Base-by-base conservation (phyloP, 768 basidiomycete species). In the Cyclocybe aegerita region DNA sequence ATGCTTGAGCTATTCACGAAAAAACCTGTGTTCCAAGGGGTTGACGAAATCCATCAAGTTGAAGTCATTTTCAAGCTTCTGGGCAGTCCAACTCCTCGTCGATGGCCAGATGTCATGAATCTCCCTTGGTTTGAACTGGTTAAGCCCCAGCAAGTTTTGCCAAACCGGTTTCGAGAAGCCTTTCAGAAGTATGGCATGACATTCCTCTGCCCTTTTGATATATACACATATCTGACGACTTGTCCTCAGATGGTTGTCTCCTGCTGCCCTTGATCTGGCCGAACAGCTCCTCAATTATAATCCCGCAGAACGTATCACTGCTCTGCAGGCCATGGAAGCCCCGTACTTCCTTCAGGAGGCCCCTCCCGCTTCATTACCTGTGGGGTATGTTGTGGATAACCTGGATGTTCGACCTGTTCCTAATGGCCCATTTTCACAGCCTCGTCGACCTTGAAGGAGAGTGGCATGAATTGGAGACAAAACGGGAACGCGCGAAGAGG, bases 41-140 rank as follows among this genome's bases (percentile, higher is more conserved):
- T 87, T 60, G 97, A 99, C 57, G 97, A 99, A 71, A 95, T 99
- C 37, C 88, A 95, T 59, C 97, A 99, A 65, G 80, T 99, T 7
- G 93, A 98, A 50, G 88, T 89, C 31, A 88, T 99, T 52, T 97
- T 93, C 73, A 85, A 81, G 59, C 79, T 95, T 36, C 79, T 97
- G 64, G 97, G 97, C 14, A 95, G 95, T 1, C 96, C 97, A 0
- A 85, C 82, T 17, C 66, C 81, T 9, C 82, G 86, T 30, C 82
- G 84, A 45, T 99, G 97, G 97, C 80, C 89, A 4, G 84, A 81
- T 10, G 72, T 98, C 35, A 76, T 81, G 8, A 85, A 85, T 61
- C 71, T 99, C 43, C 97, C 97, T 2, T 99, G 97, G 97, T 99
- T 93, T 63, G 97, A 99, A 66, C 79, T 99, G n/a, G 88, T 99